Evolutionary conservation across 1,284 basidiomycete species (phyloP), one percentile per base, ranked within the genome.

Genomic region (Boletus semigastroideus): DNA sequence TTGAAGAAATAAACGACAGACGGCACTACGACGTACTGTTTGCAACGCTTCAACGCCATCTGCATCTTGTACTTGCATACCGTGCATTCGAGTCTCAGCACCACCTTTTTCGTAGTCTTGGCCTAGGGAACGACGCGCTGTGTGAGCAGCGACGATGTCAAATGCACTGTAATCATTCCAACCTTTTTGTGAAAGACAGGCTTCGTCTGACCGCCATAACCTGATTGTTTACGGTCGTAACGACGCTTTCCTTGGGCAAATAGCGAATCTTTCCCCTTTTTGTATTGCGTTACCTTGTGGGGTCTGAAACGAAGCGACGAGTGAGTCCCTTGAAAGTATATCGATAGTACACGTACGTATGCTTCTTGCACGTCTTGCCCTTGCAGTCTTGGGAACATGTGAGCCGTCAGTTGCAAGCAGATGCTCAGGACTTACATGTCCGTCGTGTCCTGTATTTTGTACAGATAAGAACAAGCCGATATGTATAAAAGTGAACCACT

Each of bases 121-220:
- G 91, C 91, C 89, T 92, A 69, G 34, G n/a, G 56, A 30, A 45
- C 30, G 43, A 48, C 22, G 27, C 3, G 2, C 1, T 4, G 36
- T 1, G 42, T 56, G 13, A 64, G 49, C 17, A 16, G 46, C 11
- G 12, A 25, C 22, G 34, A 40, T 14, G 2, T 34, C 22, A 34
- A 22, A 42, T 27, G 11, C 12, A 9, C 7, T 10, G 12, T 16
- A 14, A 28, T 36, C n/a, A 20, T 22, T 14, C 25, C 44, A 25
- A 75, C 91, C 87, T 94, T 96, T 83, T 95, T 98, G 91, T 98
- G 96, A 90, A 98, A 98, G 75, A 98, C 95, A 64, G 97, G 96
- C 84, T 99, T 99, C 61, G 96, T 99, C 83, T 98, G 95, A 82
- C 96, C 96, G 91, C 96, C 96, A 80, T 98, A 99, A 81, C 96